Evolutionary conservation across 225 moss, liverwort and hornwort species (phyloP).

Genomic region (Antitrichia curtipendula): DNA sequence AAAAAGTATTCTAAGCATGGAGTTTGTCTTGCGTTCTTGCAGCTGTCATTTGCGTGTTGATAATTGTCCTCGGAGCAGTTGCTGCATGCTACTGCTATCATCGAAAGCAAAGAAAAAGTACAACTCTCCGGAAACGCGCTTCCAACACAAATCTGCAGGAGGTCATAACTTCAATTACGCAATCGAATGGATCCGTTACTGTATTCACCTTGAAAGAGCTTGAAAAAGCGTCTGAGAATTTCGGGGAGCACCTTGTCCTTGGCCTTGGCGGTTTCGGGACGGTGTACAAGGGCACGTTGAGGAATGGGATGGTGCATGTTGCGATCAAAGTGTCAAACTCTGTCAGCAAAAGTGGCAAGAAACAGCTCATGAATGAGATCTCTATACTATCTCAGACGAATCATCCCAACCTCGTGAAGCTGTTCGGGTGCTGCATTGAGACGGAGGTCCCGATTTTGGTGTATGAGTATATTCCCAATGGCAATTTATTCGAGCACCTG

Average conservation of each 20-base stretch:
- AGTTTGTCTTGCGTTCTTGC: conserved; percentile 8
- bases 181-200: conserved; percentile 20
- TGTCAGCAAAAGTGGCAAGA: conserved; percentile 66
- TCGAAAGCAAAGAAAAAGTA: background rate
- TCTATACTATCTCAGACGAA: conserved; percentile 66
- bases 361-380: conserved; percentile 74
- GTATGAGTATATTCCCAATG: conserved; percentile 84
- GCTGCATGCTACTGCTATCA: conserved; percentile 16
- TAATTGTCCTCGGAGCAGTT: conserved; percentile 12
- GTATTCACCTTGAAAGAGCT: conserved; percentile 68
- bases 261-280: conserved; percentile 90
- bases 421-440: conserved; percentile 75
- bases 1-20: background rate
- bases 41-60: conserved; percentile 25
- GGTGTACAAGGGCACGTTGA: conserved; percentile 69
- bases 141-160: conserved; percentile 30
- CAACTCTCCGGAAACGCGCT: conserved; percentile 14
- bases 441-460: conserved; percentile 64
- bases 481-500: conserved; percentile 74
- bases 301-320: conserved; percentile 56
- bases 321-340: conserved; percentile 87
- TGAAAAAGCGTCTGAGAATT: conserved; percentile 67
- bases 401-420: conserved; percentile 72
- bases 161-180: conserved; percentile 26
- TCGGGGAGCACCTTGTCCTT: conserved; percentile 52